Evolutionary conservation across 768 basidiomycete species (phyloP).

Genomic region (Fistulinella prunicolor): DNA sequence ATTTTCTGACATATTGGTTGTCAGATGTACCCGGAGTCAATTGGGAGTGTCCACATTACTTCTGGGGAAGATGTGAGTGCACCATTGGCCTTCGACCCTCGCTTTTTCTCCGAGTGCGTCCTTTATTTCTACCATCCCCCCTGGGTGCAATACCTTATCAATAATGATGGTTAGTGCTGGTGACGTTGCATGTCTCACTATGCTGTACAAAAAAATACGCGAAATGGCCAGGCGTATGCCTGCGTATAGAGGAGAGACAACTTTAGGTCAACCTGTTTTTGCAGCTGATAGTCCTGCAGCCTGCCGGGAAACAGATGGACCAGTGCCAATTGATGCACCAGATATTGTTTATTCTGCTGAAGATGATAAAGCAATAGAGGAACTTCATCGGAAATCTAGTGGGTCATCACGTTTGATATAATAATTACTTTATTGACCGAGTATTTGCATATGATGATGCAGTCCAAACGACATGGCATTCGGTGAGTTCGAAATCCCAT

Average conservation of each 20-base stretch:
- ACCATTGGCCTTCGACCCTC: constrained; percentile 42
- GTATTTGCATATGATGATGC: neutral
- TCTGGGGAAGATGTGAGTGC: constrained; percentile 41
- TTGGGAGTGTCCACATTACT: constrained; percentile 46
- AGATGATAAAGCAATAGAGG: constrained; percentile 33
- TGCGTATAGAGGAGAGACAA: constrained; percentile 12
- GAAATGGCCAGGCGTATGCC: constrained; percentile 56
- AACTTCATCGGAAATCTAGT: constrained; percentile 18
- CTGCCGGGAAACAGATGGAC: constrained; percentile 13
- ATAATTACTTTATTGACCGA: neutral
- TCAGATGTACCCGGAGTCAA: constrained; percentile 41
- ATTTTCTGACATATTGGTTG: constrained; percentile 1
- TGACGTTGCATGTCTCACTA: constrained; percentile 46
- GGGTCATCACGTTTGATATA: neutral
- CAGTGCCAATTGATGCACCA: constrained; percentile 24
- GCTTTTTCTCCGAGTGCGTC: constrained; percentile 43
- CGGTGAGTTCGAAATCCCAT: neutral
- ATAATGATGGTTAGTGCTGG: constrained; percentile 10
- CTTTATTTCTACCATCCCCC: neutral
- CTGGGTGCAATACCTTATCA: neutral
- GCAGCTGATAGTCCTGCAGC: constrained; percentile 24
- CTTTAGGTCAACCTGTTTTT: constrained; percentile 24
- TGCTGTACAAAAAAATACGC: constrained; percentile 51
- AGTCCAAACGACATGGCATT: constrained; percentile 11
- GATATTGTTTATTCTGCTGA: constrained; percentile 32